A percentile compares a stretch with the other conserved stretches of the same genome.
Conservation (phyloP, 2,329 filamentous ascomycete genomes). For the Bipolaris bicolor region DNA sequence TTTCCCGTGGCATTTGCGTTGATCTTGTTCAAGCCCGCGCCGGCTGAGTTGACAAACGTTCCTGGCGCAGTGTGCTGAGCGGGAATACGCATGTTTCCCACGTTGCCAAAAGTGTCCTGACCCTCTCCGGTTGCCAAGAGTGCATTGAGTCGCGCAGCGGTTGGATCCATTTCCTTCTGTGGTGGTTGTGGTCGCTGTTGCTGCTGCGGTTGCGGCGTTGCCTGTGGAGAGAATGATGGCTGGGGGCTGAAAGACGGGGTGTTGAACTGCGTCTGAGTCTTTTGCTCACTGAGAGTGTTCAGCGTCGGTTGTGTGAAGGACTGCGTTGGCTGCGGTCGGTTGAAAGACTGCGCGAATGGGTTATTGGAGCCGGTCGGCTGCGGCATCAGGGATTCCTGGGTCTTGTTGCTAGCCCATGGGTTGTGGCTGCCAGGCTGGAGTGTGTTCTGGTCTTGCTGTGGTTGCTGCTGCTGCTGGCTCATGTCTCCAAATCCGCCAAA, state of each 20-base stretch:
- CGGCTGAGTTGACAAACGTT: slow-evolving; percentile 95
- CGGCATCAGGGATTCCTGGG: slow-evolving; percentile 73
- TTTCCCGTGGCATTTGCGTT: slow-evolving; percentile 73
- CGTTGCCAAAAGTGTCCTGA: slow-evolving; percentile 96
- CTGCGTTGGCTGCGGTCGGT: slow-evolving; percentile 64
- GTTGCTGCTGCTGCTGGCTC: slow-evolving; percentile 45
- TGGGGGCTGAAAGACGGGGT: slow-evolving; percentile 58
- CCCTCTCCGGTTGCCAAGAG: slow-evolving; percentile 87
- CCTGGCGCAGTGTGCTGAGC: slow-evolving; percentile 96
- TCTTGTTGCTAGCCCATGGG: slow-evolving; percentile 74
- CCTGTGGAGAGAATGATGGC: slow-evolving; percentile 53
- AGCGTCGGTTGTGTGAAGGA: slow-evolving; percentile 70
- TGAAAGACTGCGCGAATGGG: slow-evolving; percentile 81
- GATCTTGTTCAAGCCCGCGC: slow-evolving; percentile 74
- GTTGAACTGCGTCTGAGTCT: slow-evolving; percentile 70
- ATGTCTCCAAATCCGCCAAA: slow-evolving; percentile 42
- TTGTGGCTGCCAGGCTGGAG: slow-evolving; percentile 88
- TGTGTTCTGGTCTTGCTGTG: slow-evolving; percentile 64
- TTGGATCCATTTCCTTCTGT: slow-evolving; percentile 59
- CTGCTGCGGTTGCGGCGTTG: slow-evolving; percentile 50
- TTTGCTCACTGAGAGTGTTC: slow-evolving; percentile 80
- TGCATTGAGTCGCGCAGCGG: slow-evolving; percentile 78
- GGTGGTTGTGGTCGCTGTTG: slow-evolving; percentile 47
- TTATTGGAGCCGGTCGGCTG: slow-evolving; percentile 97
- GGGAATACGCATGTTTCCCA: slow-evolving; percentile 93